Percentiles rank a stretch among this genome's conserved stretches.
Conservation (phyloP, 2,329 filamentous ascomycete genomes). For the Lecanoromycetidae sp. region DNA sequence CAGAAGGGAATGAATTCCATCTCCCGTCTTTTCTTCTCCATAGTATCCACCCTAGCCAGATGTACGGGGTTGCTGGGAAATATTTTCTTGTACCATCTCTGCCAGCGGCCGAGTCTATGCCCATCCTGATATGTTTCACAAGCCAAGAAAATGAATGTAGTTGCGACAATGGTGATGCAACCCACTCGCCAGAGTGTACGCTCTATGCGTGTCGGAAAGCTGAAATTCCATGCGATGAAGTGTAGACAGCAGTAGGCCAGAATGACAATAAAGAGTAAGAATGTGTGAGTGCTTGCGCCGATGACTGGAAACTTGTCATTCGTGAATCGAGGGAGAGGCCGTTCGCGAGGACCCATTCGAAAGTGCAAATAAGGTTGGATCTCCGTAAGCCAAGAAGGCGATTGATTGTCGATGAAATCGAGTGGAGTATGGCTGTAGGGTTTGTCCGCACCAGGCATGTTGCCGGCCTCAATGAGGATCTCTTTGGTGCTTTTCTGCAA, state of each 20-base stretch:
- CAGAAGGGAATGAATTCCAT: slow-evolving; percentile 21
- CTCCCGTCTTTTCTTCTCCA: slow-evolving; percentile 17
- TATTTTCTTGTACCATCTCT: slow-evolving; percentile 19
- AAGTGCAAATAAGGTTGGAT: slow-evolving; percentile 19
- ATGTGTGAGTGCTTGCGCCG: slow-evolving; percentile 21
- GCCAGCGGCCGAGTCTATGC: slow-evolving; percentile 24
- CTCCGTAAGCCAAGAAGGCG: slow-evolving; percentile 23
- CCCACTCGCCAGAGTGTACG: slow-evolving; percentile 24
- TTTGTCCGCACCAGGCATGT: slow-evolving; percentile 14
- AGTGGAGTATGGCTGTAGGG: slow-evolving; percentile 24
- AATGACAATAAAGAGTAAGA: slow-evolving; percentile 21
- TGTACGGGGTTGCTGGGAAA: slow-evolving; percentile 18
- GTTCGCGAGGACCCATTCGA: slow-evolving; percentile 19
- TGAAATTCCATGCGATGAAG: slow-evolving; percentile 27
- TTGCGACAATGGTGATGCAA: slow-evolving; percentile 14
- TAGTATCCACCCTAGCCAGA: slow-evolving; percentile 14
- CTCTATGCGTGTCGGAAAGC: slow-evolving; percentile 26
- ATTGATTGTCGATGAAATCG: slow-evolving; percentile 26
- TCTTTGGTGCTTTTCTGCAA: slow-evolving; percentile 16
- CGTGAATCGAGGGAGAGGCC: slow-evolving; percentile 24
- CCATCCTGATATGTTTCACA: slow-evolving; percentile 25
- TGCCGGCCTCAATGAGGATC: slow-evolving; percentile 19
- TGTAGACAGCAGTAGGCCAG: slow-evolving; percentile 24
- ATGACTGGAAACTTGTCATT: slow-evolving; percentile 28
- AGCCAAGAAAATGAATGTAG: slow-evolving; percentile 23